Evolutionary conservation across 495 filamentous ascomycete genomes (phyloP).

Genomic region (Daldinia childiae): DNA sequence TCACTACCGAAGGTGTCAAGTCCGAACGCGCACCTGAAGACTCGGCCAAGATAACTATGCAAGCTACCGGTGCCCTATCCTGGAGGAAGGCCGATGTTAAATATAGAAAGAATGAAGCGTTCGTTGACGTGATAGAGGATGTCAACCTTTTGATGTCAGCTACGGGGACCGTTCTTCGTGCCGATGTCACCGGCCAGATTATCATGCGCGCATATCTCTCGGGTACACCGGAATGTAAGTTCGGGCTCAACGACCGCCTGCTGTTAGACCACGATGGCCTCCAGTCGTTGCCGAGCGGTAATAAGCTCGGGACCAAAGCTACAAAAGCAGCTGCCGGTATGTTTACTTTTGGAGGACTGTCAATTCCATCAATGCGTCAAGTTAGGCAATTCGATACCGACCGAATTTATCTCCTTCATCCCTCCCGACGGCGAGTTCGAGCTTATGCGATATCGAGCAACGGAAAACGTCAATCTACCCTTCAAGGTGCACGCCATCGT

Average conservation of each 20-base stretch:
- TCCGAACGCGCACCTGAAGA: conserved; percentile 92
- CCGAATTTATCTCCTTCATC: conserved; percentile 96
- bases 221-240: conserved; percentile 98
- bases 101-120: conserved; percentile 99
- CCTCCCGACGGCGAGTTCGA: conserved; percentile 99
- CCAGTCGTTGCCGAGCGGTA: conserved; percentile 71
- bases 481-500: conserved; percentile 99
- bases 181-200: conserved; percentile 97
- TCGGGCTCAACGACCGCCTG: conserved; percentile 96
- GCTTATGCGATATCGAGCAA: conserved; percentile 99
- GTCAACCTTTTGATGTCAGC: conserved; percentile 99
- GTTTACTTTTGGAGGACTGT: conserved; percentile 95
- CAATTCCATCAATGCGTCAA: conserved; percentile 99
- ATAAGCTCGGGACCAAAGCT: conserved; percentile 78
- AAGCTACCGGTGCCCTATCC: conserved; percentile 95
- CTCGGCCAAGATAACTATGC: conserved; percentile 97
- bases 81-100: conserved; percentile 98
- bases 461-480: conserved; percentile 98
- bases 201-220: conserved; percentile 98
- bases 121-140: conserved; percentile 99
- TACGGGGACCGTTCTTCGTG: conserved; percentile 91
- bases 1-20: conserved; percentile 98
- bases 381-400: conserved; percentile 95
- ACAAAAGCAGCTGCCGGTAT: conserved; percentile 95
- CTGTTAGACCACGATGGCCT: conserved; percentile 83